Percentiles rank a stretch among this genome's conserved stretches.
These are phyloP conservation scores for Fonsecaea erecta DNA, from an alignment of 2,329 filamentous ascomycete species.

Conservation along the genomic window DNA sequence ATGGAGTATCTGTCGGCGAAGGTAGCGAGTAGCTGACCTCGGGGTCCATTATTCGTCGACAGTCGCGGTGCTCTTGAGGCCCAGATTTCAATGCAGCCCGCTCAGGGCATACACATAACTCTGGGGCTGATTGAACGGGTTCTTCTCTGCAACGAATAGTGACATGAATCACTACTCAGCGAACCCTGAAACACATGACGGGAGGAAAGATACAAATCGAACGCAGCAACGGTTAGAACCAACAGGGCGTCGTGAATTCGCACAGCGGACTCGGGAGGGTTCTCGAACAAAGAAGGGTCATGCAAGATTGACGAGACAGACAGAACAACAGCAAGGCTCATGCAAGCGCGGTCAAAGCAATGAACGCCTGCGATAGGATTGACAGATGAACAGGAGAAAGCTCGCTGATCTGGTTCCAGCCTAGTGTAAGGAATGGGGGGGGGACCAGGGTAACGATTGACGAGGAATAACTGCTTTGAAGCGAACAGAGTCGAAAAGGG, in stretches of 20 bases:
- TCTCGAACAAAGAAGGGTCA: background rate
- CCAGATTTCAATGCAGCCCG: conserved; percentile 8
- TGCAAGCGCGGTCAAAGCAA: conserved; percentile 19
- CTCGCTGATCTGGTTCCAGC: conserved; percentile 9
- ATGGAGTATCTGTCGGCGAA: conserved; percentile 72
- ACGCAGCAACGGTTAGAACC: background rate
- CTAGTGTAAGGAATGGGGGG: conserved; percentile 11
- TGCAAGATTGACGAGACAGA: conserved; percentile 19
- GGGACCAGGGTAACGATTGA: conserved; percentile 7
- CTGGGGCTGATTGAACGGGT: background rate
- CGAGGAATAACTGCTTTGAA: conserved; percentile 8
- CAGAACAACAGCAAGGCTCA: conserved; percentile 12
- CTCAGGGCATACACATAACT: conserved; percentile 20
- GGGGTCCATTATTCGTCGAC: conserved; percentile 27
- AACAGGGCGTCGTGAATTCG: background rate
- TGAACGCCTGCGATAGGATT: conserved; percentile 6
- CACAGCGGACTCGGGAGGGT: background rate
- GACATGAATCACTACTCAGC: background rate
- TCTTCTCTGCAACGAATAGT: conserved; percentile 3
- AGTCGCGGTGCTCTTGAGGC: conserved; percentile 17
- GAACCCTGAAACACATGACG: conserved; percentile 7
- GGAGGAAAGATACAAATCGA: background rate
- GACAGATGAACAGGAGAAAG: conserved; percentile 30
- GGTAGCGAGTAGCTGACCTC: conserved; percentile 64
- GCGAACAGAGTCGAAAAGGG: conserved; percentile 14